Evolutionary conservation across 2,329 filamentous ascomycete species (phyloP), one percentile per base, ranked within the genome.

Genomic region (Botrytis galanthina): DNA sequence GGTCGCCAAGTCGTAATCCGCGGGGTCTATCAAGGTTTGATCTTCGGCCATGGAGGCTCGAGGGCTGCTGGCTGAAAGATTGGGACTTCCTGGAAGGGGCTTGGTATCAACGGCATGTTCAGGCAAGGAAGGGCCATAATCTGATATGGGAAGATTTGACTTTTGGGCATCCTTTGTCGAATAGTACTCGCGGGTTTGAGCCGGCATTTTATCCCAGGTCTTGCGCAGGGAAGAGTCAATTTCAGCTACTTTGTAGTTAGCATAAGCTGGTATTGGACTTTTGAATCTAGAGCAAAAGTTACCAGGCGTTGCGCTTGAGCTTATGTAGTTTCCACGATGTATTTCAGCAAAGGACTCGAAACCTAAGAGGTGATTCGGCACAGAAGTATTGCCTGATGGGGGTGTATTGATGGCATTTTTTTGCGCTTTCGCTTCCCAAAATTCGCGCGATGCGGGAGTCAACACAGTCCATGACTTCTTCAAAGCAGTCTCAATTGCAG

Each of bases 231-330:
- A 59, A 20, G 37, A 44, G 35, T 67, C 70, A 9, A 72, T n/a
- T 46, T 72, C 37, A 46, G 22, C 70, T 72, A 59, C 29, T 66
- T 46, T 32, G 8, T 60, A 22, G 22, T 72, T 68, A 72, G 70
- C 22, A 37, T 14, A 22, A 68, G 48, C n/a, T 16, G 16, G 10
- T 7, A 42, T 57, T 4, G 26, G 9, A 54, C 18, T 9, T 18
- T 16, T 32, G 1, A 32, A 42, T 14, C 18, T 16, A 9, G 37
- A 54, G 60, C n/a, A 16, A 7, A 42, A 10, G 29, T 57, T 68
- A 68, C 66, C 66, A 5, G 48, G 48, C 42, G 48, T 57, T 39
- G 48, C 35, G 26, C 16, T 29, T 68, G 66, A 57, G 48, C 48
- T 32, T 57, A n/a, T 18, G 39, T 68, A 57, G 12, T 57, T 68